Evolutionary conservation across 495 filamentous ascomycete species (phyloP), one percentile per base, ranked within the genome.

Genomic region (Hypoxylon lienhwacheense): DNA sequence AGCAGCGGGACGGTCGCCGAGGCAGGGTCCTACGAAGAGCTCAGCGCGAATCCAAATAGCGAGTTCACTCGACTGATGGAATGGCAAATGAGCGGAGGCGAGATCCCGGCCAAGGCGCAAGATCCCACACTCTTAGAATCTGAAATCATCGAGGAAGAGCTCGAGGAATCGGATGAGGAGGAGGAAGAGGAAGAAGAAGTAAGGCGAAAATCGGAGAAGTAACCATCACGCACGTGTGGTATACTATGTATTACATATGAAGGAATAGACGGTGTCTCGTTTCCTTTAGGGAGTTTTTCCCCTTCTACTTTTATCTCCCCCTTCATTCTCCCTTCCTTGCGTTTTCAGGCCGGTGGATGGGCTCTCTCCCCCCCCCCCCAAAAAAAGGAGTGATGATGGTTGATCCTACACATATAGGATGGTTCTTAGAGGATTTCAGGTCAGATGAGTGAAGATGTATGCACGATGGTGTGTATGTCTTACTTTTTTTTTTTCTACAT

Each of bases 41-140:
- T 98, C 19, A 87, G 84, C 58, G 70, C 76, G 14, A 83, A 87
- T 28, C 78, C 77, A 3, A 72, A 86, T 17, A 92, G 91, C 29
- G 88, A 91, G 5, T 98, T 98, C 66, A 91, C 83, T 21, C 89
- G 88, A 71, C 76, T 98, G 39, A 98, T 98, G 93, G 91, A 97
- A 68, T 98, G 95, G 95, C 93, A 98, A 73, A 87, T 97, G 81
- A 92, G 81, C 56, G 95, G 91, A 10, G 85, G 86, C 7, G 90
- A 95, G 29, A 69, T 72, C 0, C 63, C 70, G 0, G 14, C 52
- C 2, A 64, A 65, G 7, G 41, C 42, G 0, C 66, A 64, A 6
- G 39, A 31, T 16, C 45, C 31, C 10, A 56, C 78, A 52, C 70
- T 77, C 16, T 75, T 61, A 0, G 73, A 77, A 55, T 54, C 29